Evolutionary conservation across 345 rosid genomes (phyloP), one percentile per base, ranked within the genome.

Genomic region (Hibiscus trionum): DNA sequence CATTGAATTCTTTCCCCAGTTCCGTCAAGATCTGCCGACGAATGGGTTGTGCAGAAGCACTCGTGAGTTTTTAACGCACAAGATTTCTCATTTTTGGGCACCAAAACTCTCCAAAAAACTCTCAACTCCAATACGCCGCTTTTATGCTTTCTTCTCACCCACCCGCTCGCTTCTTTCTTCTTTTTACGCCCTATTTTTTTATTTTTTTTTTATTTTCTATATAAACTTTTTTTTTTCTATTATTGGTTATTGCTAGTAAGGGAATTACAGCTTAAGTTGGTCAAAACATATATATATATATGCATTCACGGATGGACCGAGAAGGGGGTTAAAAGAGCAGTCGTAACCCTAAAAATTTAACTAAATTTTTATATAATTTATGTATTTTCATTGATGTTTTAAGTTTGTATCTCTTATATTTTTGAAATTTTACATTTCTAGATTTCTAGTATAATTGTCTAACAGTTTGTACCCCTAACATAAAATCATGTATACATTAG

Each of bases 201-300:
- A n/a, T 53, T 12, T 50, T 6, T 3, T 4, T 50, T 15, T 52
- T 2, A 5, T 52, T 52, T 50, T 16, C 17, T 15, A 15, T n/a
- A 6, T n/a, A 0, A 5, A 31, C 5, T 16, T 52, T 5, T 50
- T 52, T 5, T 50, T 50, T 52, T 47, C 11, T 42, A 42, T 42
- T 42, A 42, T 42, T 42, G 46, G 11, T 42, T 42, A 42, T 42
- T 42, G 46, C 46, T 42, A 10, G 14, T 2, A 44, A 10, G 47
- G 47, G 14, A 44, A 44, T 44, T 39, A 39, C 11, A 77, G 85
- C 78, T 91, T 97, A 79, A 91, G 82, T 35, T 35, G 1, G 5
- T 29, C 31, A 0, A 29, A 29, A 29, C 1, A 21, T 21, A 21
- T 21, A 21, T 21, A 21, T 21, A 21, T 21, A 21, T 21, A 21